Percentiles rank a stretch among this genome's conserved stretches.
These are phyloP conservation scores for Leccinum variicolor DNA, from an alignment of 768 basidiomycete genomes.

Conservation along the genomic window DNA sequence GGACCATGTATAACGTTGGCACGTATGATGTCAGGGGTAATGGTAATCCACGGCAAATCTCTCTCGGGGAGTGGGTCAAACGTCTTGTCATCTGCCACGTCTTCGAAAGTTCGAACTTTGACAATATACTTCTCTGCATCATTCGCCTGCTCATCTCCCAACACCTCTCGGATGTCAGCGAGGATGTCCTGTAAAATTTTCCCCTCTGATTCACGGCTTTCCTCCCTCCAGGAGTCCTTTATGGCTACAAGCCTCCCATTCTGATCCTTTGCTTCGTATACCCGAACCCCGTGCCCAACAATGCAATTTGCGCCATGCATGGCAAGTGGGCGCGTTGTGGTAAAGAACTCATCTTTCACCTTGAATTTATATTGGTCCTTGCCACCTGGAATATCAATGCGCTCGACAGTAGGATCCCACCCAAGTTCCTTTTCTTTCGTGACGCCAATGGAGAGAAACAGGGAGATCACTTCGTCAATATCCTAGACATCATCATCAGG, in stretches of 20 bases:
- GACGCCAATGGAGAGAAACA: no score
- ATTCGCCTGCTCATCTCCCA: neutral
- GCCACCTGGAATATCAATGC: neutral
- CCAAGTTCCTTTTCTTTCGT: neutral
- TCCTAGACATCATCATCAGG: no score
- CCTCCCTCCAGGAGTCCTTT: constrained; percentile 8
- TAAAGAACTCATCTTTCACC: neutral
- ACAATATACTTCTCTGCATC: neutral
- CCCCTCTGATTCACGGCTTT: neutral
- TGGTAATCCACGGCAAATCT: no score
- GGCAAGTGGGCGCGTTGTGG: neutral
- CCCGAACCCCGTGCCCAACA: neutral
- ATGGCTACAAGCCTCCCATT: neutral
- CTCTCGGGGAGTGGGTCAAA: no score
- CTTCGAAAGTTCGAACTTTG: neutral
- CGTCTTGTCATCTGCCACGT: neutral
- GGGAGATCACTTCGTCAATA: no score
- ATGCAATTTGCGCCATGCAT: neutral
- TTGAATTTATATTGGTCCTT: neutral
- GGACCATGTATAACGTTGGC: no score
- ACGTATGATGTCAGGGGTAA: no score
- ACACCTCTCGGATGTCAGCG: neutral
- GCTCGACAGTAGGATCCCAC: constrained; percentile 8
- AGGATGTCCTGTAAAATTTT: neutral
- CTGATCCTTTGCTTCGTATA: constrained; percentile 1